Percentiles rank a stretch among this genome's conserved stretches.
phyloP scores from a whole-genome alignment of 495 filamentous ascomycete species.

The Penicillium bialowiezense region DNA sequence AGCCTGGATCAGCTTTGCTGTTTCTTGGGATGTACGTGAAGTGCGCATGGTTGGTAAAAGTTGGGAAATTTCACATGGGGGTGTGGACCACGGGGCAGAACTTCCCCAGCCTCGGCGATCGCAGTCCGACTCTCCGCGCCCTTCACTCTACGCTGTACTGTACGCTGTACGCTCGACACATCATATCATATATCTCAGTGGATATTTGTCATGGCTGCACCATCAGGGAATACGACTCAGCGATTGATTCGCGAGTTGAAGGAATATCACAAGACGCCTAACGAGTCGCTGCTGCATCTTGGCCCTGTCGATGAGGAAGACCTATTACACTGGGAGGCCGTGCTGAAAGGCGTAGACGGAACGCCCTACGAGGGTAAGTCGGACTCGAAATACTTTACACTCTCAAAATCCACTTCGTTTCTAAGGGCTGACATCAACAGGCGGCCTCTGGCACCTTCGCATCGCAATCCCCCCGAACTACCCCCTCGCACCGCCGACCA shows the following conservation, averaged over 20 bases:
- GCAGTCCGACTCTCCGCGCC: neutral
- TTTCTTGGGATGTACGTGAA: conserved; percentile 57
- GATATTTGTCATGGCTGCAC: neutral
- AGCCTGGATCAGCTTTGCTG: conserved; percentile 49
- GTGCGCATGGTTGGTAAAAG: conserved; percentile 53
- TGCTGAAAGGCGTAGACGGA: conserved; percentile 66
- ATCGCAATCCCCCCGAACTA: conserved; percentile 77
- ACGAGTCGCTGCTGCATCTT: conserved; percentile 57
- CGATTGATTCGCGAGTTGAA: conserved; percentile 66
- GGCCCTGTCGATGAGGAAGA: conserved; percentile 67
- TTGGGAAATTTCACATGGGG: conserved; percentile 24
- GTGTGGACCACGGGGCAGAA: conserved; percentile 1
- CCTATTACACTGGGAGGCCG: conserved; percentile 73
- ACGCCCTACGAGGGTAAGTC: conserved; percentile 69
- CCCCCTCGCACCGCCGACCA: conserved; percentile 70
- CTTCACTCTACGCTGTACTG: conserved; percentile 8
- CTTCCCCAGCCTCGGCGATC: conserved; percentile 7
- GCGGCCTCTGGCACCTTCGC: conserved; percentile 78
- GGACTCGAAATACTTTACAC: neutral
- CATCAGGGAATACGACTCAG: conserved; percentile 47
- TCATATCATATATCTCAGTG: neutral
- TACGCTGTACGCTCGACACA: too few species aligned
- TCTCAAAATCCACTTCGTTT: too few species aligned
- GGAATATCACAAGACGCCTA: conserved; percentile 53
- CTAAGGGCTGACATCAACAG: conserved; percentile 40